These are phyloP conservation scores for Aspergillus sp. DNA, from an alignment of 2,329 filamentous ascomycete species.

Conservation along the genomic window DNA sequence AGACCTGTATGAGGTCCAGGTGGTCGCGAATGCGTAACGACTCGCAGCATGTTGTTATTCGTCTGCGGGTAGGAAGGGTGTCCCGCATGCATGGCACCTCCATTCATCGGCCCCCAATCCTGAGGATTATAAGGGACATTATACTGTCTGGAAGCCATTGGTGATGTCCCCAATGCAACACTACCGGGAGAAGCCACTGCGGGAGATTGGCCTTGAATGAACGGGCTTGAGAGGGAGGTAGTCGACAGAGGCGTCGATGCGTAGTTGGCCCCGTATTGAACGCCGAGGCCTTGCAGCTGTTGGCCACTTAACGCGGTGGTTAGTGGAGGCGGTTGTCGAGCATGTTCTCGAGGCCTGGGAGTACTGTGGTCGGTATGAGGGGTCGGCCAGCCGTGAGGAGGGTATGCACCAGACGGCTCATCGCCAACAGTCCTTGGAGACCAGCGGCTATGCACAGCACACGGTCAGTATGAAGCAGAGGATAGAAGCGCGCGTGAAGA, in stretches of 20 bases:
- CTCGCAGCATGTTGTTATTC: constrained; percentile 28
- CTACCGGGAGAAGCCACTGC: constrained; percentile 37
- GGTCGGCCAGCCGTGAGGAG: constrained; percentile 30
- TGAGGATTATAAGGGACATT: constrained; percentile 50
- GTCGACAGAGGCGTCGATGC: constrained; percentile 41
- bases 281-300: constrained; percentile 35
- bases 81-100: constrained; percentile 22
- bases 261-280: constrained; percentile 25
- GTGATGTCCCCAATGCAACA: constrained; percentile 36
- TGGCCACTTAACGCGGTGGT: constrained; percentile 40
- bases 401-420: constrained; percentile 29
- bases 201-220: constrained; percentile 39
- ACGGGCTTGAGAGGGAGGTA: constrained; percentile 45
- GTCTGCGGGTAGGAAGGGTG: constrained; percentile 28
- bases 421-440: constrained; percentile 32
- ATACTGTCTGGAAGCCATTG: constrained; percentile 47
- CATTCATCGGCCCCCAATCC: constrained; percentile 46
- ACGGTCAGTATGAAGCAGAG: constrained; percentile 22
- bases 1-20: constrained; percentile 31
- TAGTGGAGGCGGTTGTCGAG: constrained; percentile 41
- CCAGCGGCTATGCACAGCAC: constrained; percentile 28
- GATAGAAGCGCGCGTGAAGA: constrained; percentile 4
- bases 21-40: constrained; percentile 25
- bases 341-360: constrained; percentile 43
- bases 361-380: constrained; percentile 23